Base-by-base conservation (phyloP, 208 protist genomes). In the Phytomonas sp. region DNA sequence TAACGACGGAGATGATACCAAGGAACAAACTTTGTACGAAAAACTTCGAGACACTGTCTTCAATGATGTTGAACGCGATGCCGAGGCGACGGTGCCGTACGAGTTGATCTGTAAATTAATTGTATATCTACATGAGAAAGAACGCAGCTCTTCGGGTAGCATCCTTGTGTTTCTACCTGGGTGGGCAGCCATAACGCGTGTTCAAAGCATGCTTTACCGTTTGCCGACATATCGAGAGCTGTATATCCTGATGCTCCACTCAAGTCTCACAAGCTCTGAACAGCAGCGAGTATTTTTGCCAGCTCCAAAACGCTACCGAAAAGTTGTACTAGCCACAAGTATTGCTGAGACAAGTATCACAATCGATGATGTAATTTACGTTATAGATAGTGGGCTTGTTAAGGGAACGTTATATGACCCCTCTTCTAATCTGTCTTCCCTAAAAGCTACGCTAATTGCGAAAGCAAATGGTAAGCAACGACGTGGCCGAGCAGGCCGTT, bases 281-380 rank as follows among this genome's bases (percentile, higher is more conserved):
- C 97, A 97, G 79, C 81, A 88, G 71, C 86, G 90, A 43, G 95
- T 98, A 0, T 99, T 99, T 78, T 73, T 83, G 2, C 83, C 82
- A 30, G 77, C 95, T 17, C 92, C 93, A 31, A 68, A 73, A 61
- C 67, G 83, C 29, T 87, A 77, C 65, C 77, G 92, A 33, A 98
- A 98, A 78, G 82, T 99, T 13, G 91, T 99, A 30, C 81, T 99
- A 36, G 87, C 96, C 40, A 99, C 97, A 26, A 98, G 98, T 68
- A 98, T 99, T 66, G 97, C 97, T 23, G 97, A 99, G 79, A 98
- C 96, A 11, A 97, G 89, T 67, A 92, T 99, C 62, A 99, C 97
- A 0, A 98, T 99, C 67, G 92, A 97, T 79, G 94, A 96, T 63
- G 85, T 98, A 74, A 82, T 89, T 33, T 98, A 91, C 75, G 97